A percentile compares a stretch with the other conserved stretches of the same genome.
These are phyloP conservation scores for Stevia rebaudiana DNA, from an alignment of 140 eudicot genomes.

Conservation along the genomic window DNA sequence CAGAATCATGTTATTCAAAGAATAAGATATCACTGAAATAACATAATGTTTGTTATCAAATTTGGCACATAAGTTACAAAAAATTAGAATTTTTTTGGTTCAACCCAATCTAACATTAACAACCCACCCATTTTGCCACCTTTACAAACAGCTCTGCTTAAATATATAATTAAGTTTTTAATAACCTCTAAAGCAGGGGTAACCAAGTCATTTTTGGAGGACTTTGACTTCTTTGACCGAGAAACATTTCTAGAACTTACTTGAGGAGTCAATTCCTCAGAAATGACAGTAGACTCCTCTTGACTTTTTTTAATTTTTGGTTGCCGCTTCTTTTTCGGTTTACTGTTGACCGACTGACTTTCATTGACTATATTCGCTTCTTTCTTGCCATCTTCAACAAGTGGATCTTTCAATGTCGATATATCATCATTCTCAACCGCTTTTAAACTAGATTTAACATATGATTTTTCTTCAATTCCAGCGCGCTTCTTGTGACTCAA, in stretches of 20 bases:
- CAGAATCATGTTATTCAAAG: background rate
- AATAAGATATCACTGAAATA: background rate
- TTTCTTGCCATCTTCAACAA: slow-evolving; percentile 29
- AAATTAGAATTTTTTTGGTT: background rate
- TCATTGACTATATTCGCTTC: slow-evolving; percentile 15
- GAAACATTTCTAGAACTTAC: slow-evolving; percentile 34
- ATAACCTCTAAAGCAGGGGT: slow-evolving; percentile 50
- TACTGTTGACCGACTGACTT: slow-evolving; percentile 26
- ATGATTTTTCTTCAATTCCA: slow-evolving; percentile 18
- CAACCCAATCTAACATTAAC: background rate
- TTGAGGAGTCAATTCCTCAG: slow-evolving; percentile 28
- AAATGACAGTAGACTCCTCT: slow-evolving; percentile 32
- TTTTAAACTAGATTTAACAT: slow-evolving; percentile 22
- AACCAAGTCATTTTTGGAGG: slow-evolving; percentile 18
- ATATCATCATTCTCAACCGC: slow-evolving; percentile 28
- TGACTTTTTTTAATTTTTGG: slow-evolving; percentile 40
- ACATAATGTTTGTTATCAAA: background rate
- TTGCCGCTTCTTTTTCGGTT: slow-evolving; percentile 37
- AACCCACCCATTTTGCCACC: background rate
- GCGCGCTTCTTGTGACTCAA: slow-evolving; percentile 31
- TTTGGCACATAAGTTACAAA: background rate
- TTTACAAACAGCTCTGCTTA: background rate
- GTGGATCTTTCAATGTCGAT: slow-evolving; percentile 25
- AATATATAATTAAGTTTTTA: background rate
- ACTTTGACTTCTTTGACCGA: slow-evolving; percentile 37